These are phyloP conservation scores for Dictyophora rubrovolvata DNA, from an alignment of 768 basidiomycete genomes.

Conservation along the genomic window DNA sequence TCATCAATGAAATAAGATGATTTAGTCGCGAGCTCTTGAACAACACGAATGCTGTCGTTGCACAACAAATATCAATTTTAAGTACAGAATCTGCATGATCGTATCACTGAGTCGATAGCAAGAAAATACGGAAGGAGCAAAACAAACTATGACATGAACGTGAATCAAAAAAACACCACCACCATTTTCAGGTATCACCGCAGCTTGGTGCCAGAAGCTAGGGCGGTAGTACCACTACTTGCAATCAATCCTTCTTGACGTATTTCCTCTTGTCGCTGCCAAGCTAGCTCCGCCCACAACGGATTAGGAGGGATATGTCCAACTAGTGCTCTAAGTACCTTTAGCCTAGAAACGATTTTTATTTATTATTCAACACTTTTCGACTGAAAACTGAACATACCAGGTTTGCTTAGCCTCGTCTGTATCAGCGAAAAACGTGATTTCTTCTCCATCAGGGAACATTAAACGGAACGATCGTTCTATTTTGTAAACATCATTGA, in stretches of 20 bases:
- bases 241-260: background rate
- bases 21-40: no score
- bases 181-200: no score
- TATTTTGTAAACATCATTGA: conserved; percentile 55
- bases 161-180: no score
- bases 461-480: conserved; percentile 79
- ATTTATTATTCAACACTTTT: background rate
- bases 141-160: no score
- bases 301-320: conserved; percentile 89
- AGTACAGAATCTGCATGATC: no score
- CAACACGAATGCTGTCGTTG: no score
- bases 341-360: conserved; percentile 48
- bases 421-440: conserved; percentile 85
- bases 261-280: conserved; percentile 63
- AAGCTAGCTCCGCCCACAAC: conserved; percentile 84
- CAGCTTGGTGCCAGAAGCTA: no score
- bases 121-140: no score
- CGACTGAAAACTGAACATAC: conserved; percentile 33
- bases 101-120: no score
- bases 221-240: background rate
- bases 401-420: conserved; percentile 82
- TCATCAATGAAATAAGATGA: no score
- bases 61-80: no score
- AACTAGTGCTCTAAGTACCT: conserved; percentile 72
- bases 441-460: conserved; percentile 69